Evolutionary conservation across 345 rosid genomes (phyloP), one percentile per base, ranked within the genome.

Genomic region (Moricandia moricandioides): DNA sequence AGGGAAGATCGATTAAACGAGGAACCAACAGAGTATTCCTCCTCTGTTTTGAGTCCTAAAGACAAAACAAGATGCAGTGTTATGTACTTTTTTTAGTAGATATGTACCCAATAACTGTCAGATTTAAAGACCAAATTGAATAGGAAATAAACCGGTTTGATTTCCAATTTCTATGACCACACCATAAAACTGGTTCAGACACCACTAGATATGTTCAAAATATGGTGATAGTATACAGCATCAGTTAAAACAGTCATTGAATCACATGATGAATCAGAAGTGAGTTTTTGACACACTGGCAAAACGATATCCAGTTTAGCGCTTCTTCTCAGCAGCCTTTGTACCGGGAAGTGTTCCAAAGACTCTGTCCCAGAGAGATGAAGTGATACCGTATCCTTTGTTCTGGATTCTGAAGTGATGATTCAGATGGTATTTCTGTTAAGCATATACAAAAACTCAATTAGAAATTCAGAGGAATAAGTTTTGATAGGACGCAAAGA

Each of bases 301-400:
- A 72, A 57, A 66, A 26, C 39, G 14, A 72, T 47, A 70, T 5
- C 31, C 65, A 3, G 54, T 18, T 64, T 77, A 82, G 54, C 62
- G 76, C 34, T 43, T 75, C 70, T 78, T 80, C 52, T 54, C 16
- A 6, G 30, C 70, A 6, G 71, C 61, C 64, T 73, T 82, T 3
- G 6, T 18, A 33, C 78, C 65, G 21, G 93, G 93, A 55, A 82
- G 80, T 69, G 96, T 88, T 75, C 89, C 88, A 72, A 90, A 87
- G 51, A 88, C 85, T 49, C 16, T 82, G 74, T 90, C 96, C 93
- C 96, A 90, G 4, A 90, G 65, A 0, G 90, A 63, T 0, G 96
- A 90, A 49, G 96, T 88, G 80, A 90, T 86, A 52, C 92, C 92
- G 72, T 85, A 90, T 21, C 92, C 96, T 76, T 73, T 80, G 72